Percentiles rank a stretch among this genome's conserved stretches.
Conservation (phyloP, 768 basidiomycete genomes). For the Lactarius psammicola region DNA sequence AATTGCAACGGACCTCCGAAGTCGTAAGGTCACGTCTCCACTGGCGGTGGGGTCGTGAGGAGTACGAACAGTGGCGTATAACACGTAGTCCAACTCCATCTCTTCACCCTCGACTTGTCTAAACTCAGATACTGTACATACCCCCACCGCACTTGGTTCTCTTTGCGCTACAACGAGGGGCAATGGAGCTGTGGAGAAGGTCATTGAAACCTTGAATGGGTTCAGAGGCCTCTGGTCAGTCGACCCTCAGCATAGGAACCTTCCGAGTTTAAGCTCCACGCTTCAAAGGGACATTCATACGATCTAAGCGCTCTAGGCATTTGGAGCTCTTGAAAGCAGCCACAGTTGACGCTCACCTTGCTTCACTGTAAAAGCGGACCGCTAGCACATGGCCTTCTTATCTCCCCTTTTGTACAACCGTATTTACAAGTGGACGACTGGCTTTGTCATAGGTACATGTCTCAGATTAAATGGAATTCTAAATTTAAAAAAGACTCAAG, state of each 20-base stretch:
- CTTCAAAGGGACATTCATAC: neutral
- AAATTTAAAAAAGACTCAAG: no score
- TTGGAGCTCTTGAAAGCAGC: neutral
- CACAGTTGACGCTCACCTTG: no score
- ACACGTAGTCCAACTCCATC: neutral
- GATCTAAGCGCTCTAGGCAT: neutral
- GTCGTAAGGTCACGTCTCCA: no score
- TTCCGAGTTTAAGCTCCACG: neutral
- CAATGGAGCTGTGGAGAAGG: neutral
- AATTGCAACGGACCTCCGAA: neutral
- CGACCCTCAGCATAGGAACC: neutral
- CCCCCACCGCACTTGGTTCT: neutral
- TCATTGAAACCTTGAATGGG: neutral
- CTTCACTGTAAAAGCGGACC: no score
- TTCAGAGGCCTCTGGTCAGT: neutral
- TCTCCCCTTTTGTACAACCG: no score
- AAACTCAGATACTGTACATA: neutral
- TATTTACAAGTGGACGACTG: no score
- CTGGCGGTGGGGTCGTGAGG: no score
- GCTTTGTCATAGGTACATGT: no score
- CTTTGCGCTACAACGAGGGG: neutral
- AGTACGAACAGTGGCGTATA: neutral
- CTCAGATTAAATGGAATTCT: no score
- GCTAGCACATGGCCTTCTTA: no score
- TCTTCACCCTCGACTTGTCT: neutral